Evolutionary conservation across 176 grass and related monocot genomes (phyloP).

Genomic region (Aegilops tauschii): DNA sequence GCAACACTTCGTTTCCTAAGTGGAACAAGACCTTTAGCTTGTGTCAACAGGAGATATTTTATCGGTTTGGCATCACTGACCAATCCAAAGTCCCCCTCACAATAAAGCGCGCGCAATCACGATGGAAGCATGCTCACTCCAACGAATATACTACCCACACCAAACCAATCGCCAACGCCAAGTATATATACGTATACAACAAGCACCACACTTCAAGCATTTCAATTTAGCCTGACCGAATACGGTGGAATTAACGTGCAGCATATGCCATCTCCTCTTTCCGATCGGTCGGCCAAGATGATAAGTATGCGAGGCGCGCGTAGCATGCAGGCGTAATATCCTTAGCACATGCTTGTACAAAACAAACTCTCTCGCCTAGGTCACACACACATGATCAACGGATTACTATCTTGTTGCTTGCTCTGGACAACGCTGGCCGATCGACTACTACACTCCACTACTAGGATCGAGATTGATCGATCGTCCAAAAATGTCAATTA

Average conservation of each 20-base stretch:
- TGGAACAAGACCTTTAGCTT: too few species aligned
- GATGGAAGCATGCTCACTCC: too few species aligned
- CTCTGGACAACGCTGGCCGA: background rate
- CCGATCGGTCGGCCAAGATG: background rate
- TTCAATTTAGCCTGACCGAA: background rate
- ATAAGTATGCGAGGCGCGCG: background rate
- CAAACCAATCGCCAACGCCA: background rate
- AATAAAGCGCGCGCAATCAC: too few species aligned
- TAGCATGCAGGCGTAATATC: background rate
- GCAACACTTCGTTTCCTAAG: too few species aligned
- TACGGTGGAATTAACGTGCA: background rate
- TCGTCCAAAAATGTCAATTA: background rate
- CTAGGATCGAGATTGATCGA: background rate
- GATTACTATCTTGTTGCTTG: background rate
- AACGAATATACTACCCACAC: too few species aligned
- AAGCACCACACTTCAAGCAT: background rate
- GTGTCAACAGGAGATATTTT: too few species aligned
- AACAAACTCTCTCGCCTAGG: background rate
- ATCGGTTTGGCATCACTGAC: too few species aligned
- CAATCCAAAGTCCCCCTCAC: too few species aligned
- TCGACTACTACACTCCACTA: background rate
- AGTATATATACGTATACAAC: background rate
- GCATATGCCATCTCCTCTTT: background rate
- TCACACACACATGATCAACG: background rate
- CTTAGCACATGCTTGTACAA: background rate